phyloP scores from a whole-genome alignment of 176 grass and related monocot genomes.

The Echinochloa phyllopogon region DNA sequence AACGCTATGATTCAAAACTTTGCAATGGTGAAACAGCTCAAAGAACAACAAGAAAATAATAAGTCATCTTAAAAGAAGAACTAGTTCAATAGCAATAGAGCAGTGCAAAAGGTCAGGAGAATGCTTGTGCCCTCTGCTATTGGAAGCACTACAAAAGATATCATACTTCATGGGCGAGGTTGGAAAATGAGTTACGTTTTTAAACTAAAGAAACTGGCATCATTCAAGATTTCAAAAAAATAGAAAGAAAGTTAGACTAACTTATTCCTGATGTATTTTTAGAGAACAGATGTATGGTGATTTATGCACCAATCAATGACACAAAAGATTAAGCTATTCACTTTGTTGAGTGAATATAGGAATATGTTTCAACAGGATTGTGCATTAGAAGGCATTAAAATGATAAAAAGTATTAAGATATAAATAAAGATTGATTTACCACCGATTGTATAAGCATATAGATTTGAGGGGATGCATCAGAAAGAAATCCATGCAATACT shows the following conservation, averaged over 20 bases:
- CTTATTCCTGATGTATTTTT: background rate
- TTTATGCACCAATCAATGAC: background rate
- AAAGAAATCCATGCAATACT: conserved; percentile 5
- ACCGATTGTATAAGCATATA: background rate
- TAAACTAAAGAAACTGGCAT: background rate
- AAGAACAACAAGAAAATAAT: background rate
- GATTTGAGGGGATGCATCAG: background rate
- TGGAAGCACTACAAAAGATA: no score
- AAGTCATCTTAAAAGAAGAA: background rate
- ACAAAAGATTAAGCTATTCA: no score
- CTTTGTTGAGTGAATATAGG: no score
- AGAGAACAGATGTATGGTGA: background rate
- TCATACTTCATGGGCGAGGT: no score
- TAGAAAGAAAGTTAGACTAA: background rate
- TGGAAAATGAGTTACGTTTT: background rate
- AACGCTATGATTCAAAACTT: background rate
- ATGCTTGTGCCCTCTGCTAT: background rate
- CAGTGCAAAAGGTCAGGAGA: background rate
- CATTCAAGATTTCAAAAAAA: background rate
- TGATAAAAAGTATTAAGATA: conserved; percentile 6
- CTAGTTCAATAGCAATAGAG: background rate
- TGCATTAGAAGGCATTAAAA: background rate
- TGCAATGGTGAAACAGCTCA: background rate
- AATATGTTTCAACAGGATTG: background rate
- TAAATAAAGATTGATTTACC: background rate